Conservation (phyloP, 2,329 filamentous ascomycete genomes). For the Sphaceloma murrayae region DNA sequence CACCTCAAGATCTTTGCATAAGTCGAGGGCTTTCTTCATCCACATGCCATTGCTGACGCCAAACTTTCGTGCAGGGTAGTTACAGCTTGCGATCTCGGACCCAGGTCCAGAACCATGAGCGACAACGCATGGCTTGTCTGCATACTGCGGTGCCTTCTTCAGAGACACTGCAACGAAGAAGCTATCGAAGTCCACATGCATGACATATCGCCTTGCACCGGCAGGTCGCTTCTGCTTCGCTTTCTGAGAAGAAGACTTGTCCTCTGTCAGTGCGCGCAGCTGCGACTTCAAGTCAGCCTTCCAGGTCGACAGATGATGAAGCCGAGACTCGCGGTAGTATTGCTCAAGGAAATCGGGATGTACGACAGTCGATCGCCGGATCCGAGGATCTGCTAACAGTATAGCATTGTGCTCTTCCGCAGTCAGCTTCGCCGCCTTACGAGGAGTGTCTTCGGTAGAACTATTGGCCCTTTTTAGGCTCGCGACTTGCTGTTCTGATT, state of each 20-base stretch:
- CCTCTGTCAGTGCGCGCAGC: constrained; percentile 68
- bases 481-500: too few relatives aligned
- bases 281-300: constrained; percentile 87
- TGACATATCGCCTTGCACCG: constrained; percentile 66
- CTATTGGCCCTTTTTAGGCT: constrained; percentile 13
- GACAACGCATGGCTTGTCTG: constrained; percentile 74
- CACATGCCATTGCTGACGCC: constrained; percentile 98
- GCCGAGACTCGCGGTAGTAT: constrained; percentile 86
- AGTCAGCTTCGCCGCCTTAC: constrained; percentile 48
- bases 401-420: constrained; percentile 88
- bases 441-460: constrained; percentile 21
- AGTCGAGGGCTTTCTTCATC: constrained; percentile 82
- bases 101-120: constrained; percentile 77
- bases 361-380: constrained; percentile 80
- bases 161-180: constrained; percentile 93
- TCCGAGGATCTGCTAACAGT: constrained; percentile 71
- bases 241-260: constrained; percentile 50
- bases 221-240: constrained; percentile 45
- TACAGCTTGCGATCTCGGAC: constrained; percentile 95
- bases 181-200: constrained; percentile 97
- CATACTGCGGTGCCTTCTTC: constrained; percentile 64
- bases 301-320: constrained; percentile 94
- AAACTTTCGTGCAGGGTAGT: constrained; percentile 77
- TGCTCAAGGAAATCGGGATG: constrained; percentile 91
- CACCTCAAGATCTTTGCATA: constrained; percentile 78